phyloP scores from a whole-genome alignment of 1,284 basidiomycete species.

The Sphaerobolus stellatus region DNA sequence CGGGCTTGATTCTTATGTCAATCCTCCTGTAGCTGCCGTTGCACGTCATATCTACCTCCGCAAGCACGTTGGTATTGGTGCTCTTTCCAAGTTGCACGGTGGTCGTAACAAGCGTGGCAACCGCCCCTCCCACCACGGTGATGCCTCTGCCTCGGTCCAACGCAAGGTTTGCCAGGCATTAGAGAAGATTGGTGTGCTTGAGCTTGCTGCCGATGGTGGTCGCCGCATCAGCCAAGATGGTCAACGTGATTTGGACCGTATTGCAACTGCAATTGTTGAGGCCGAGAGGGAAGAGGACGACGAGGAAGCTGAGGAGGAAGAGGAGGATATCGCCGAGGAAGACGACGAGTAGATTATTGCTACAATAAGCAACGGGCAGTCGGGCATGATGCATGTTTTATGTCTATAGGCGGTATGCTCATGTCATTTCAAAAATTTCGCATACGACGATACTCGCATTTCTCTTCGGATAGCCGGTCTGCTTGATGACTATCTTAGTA shows the following conservation, averaged over 20 bases:
- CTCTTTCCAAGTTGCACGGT: slow-evolving; percentile 96
- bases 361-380: background rate
- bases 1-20: slow-evolving; percentile 2
- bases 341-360: slow-evolving; percentile 6
- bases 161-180: slow-evolving; percentile 93
- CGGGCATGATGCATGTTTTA: background rate
- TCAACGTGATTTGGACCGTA: slow-evolving; percentile 96
- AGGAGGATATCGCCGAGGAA: slow-evolving; percentile 71
- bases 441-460: too few species aligned
- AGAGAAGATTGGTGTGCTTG: slow-evolving; percentile 98
- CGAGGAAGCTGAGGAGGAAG: slow-evolving; percentile 86
- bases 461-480: too few species aligned
- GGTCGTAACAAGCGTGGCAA: slow-evolving; percentile 93
- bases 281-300: slow-evolving; percentile 80
- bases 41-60: slow-evolving; percentile 99
- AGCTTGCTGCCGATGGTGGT: slow-evolving; percentile 92
- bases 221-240: slow-evolving; percentile 97
- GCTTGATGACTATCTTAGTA: too few species aligned
- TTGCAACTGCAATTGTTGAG: slow-evolving; percentile 96
- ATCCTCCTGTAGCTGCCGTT: slow-evolving; percentile 71
- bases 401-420: slow-evolving; percentile 7
- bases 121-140: slow-evolving; percentile 92
- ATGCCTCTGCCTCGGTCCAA: slow-evolving; percentile 85
- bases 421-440: slow-evolving; percentile 8
- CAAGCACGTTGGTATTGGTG: slow-evolving; percentile 97